Evolutionary conservation across 2,329 filamentous ascomycete genomes (phyloP), one percentile per base, ranked within the genome.

Genomic region (Aspergillus glaucus): DNA sequence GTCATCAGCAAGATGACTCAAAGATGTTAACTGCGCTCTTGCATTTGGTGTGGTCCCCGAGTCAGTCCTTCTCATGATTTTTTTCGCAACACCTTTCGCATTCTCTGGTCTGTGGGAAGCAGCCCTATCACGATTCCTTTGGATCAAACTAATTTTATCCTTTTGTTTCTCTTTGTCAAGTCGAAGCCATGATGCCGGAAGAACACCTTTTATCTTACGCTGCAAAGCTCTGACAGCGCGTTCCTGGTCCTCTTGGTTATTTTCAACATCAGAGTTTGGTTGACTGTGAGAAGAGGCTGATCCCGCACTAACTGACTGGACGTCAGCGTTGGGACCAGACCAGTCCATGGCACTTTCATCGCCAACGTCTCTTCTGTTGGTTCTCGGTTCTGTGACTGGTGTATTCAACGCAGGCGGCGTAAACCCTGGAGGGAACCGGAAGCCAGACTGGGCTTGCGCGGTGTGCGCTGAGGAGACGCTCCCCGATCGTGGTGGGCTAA

Each of bases 171-270:
- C 64, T 43, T 64, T 62, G 53, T 75, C 64, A 43, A 75, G 60
- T 45, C 70, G 64, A 21, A 72, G 52, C 69, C 71, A 76, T 21
- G 75, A 77, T 5, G 75, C 75, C 15, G 75, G 75, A 21, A 77
- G 62, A 21, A 77, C 74, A 22, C 75, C 75, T 50, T 71, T 70
- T 10, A 75, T 75, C 45, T 56, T 68, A 24, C 71, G 69, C 43
- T 70, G 65, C 10, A 70, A 54, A 22, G 51, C 56, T 51, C 62
- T 60, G 9, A 75, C 56, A 44, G 62, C 58, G 39, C 51, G 51
- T 26, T 61, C 59, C 40, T 63, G 53, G 41, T 56, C 49, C 9
- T 54, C 48, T 6, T 44, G 47, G 10, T 43, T 48, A 28, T 51
- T 49, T 30, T 54, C 50, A 8, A 28, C 9, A n/a, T 53, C 50